These are phyloP conservation scores for Elongisporangium undulatum DNA, from an alignment of 352 stramenopile genomes.

Conservation along the genomic window DNA sequence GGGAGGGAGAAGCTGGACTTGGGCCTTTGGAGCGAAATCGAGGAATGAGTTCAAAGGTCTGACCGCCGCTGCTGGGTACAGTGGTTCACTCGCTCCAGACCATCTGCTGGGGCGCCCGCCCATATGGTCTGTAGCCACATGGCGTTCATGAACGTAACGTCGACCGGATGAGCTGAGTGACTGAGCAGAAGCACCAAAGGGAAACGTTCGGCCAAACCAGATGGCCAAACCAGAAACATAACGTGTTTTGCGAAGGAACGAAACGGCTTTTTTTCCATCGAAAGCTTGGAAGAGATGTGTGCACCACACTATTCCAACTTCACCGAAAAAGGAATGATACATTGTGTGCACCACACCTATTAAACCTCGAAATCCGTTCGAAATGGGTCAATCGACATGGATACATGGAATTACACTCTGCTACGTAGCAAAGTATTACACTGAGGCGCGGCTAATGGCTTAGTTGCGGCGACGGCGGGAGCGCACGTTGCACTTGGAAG, in stretches of 20 bases:
- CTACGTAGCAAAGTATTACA: too few species aligned
- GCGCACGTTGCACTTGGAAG: not conserved
- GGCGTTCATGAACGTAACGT: not conserved
- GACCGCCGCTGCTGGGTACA: not conserved
- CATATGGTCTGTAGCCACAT: not conserved
- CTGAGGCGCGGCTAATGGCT: not conserved
- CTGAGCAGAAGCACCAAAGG: not conserved
- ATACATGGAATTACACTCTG: too few species aligned
- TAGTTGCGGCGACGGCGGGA: not conserved
- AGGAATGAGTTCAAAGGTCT: not conserved
- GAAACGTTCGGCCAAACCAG: not conserved
- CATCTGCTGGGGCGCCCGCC: not conserved
- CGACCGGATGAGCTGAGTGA: not conserved
- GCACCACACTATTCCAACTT: not conserved
- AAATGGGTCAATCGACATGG: too few species aligned
- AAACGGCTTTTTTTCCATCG: not conserved
- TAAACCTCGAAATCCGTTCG: too few species aligned
- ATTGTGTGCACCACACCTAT: not conserved
- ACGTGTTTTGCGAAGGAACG: not conserved
- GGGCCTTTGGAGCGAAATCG: not conserved
- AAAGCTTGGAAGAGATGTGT: not conserved
- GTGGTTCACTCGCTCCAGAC: not conserved
- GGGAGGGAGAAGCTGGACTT: not conserved
- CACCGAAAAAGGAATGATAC: not conserved
- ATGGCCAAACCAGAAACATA: not conserved